Base-by-base conservation (phyloP, 1,139 yeast species). In the Yamadazyma dendronema region DNA sequence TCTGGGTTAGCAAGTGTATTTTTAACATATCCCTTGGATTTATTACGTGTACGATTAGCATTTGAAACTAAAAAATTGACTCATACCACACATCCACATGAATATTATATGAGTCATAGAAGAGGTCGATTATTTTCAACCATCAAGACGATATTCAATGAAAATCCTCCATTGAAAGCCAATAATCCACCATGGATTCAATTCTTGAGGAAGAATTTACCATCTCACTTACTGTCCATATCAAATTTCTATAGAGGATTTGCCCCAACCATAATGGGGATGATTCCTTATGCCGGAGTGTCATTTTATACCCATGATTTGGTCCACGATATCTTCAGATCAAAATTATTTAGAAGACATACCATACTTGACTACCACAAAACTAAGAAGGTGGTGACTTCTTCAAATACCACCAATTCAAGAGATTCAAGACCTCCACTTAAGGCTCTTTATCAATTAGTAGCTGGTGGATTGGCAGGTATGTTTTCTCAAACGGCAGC, bases 231-330 rank as follows among this genome's bases (percentile, higher is more conserved):
- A 2, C 63, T 71, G 28, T 60, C 74, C 6, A 43, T 77, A 11
- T 66, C 85, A 22, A 89, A 90, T 64, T 92, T 89, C 57, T 92
- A 92, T 62, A 72, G 97, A 42, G 99, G 99, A 2, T 92, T 90
- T 62, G 79, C 86, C 6, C 97, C 98, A 15, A 92, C 99, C 0
- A 81, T 92, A 28, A 57, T 89, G 29, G 99, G 99, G 12, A 90
- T 92, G 96, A 72, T 92, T 14, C 98, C 98, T 1, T 92, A 92
- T 57, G 98, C 99, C 1, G 99, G 99, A 9, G 97, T 90, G 2
- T 86, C 96, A 1, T 92, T 92, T 54, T 86, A 90, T 64, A 86
- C 96, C 3, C 97, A 92, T 59, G 99, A 92, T 61, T 61, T 81
- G 40, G 72, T 90, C 43, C 97, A 90, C 59, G 99, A 92, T 61